Evolutionary conservation across 306 rosid species (phyloP).

Genomic region (Prunus mira): DNA sequence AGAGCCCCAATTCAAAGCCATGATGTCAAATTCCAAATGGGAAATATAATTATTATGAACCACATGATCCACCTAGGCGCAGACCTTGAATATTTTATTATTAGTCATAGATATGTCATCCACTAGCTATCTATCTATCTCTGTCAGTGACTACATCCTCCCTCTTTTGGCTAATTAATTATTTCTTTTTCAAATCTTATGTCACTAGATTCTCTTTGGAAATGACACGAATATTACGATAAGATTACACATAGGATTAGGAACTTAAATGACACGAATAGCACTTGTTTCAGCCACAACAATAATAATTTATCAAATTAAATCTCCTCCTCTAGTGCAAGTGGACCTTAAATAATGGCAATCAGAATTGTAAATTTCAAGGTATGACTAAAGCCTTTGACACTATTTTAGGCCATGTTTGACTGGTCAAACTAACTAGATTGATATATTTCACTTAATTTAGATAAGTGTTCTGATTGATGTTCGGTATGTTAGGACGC

Average conservation of each 20-base stretch:
- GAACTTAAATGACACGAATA: not conserved
- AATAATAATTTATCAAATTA: not conserved
- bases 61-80: not conserved
- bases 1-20: slow-evolving; percentile 30
- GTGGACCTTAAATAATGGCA: not conserved
- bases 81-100: not conserved
- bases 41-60: not conserved
- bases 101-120: not conserved
- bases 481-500: too few species aligned
- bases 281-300: not conserved
- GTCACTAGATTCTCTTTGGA: not conserved
- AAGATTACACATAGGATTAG: not conserved
- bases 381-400: not conserved
- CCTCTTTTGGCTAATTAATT: not conserved
- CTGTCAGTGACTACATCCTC: not conserved
- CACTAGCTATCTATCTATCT: not conserved
- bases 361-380: not conserved
- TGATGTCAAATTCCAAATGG: slow-evolving; percentile 5
- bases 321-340: not conserved
- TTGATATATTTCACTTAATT: too few species aligned
- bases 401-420: too few species aligned
- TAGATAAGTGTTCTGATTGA: fast-evolving
- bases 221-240: not conserved
- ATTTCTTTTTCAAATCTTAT: not conserved
- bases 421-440: too few species aligned